Evolutionary conservation across 805 yeast genomes (phyloP).

Genomic region (Starmerella geochares): DNA sequence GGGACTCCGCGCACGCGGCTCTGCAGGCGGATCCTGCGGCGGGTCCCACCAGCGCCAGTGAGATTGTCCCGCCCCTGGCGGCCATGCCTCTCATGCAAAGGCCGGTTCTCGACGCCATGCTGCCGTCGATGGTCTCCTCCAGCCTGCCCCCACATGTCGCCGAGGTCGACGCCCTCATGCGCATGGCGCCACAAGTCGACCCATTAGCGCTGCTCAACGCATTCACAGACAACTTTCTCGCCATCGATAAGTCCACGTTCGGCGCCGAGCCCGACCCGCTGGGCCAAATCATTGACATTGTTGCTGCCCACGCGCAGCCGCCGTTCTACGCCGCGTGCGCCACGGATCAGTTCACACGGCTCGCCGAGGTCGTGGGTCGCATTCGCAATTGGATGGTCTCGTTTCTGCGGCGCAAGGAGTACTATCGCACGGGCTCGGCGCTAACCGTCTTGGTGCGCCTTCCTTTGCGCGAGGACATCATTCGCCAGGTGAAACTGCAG

Average conservation of each 20-base stretch:
- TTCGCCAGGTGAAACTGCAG: conserved; percentile 12
- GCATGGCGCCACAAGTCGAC: neutral
- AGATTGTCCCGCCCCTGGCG: neutral
- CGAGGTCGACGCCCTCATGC: conserved; percentile 3
- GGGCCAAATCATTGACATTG: conserved; percentile 10
- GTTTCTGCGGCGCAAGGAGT: conserved; percentile 12
- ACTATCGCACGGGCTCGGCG: conserved; percentile 8
- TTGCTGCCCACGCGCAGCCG: conserved; percentile 10
- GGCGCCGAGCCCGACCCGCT: conserved; percentile 20
- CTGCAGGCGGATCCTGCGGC: conserved; percentile 6
- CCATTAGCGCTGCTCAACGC: neutral
- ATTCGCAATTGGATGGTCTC: conserved; percentile 23
- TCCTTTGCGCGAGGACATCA: conserved; percentile 10
- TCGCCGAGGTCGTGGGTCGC: conserved; percentile 12
- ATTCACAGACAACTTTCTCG: conserved; percentile 9
- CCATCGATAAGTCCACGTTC: conserved; percentile 16
- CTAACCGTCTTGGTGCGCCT: conserved; percentile 13
- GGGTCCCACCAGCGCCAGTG: neutral
- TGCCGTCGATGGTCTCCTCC: neutral
- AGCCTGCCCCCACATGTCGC: neutral
- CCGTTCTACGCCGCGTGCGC: neutral
- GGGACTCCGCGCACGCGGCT: neutral
- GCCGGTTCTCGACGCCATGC: neutral
- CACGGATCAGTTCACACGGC: neutral
- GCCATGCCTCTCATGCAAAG: neutral